Percentiles rank a stretch among this genome's conserved stretches.
Evolutionary conservation across 192 early-diverging fungal species (phyloP).

Genomic region (Backusella macrospora): DNA sequence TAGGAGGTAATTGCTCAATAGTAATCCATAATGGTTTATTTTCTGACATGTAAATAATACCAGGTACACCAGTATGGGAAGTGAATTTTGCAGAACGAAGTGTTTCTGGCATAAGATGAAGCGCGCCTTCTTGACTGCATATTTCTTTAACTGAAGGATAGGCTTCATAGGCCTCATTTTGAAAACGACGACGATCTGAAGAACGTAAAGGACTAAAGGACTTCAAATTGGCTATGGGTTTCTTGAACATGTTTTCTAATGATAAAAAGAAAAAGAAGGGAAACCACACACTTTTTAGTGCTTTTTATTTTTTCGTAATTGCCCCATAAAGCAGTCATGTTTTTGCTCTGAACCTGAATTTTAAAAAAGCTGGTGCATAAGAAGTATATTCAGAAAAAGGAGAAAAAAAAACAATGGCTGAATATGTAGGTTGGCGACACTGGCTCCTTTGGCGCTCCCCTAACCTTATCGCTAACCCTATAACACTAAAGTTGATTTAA

Average conservation of each 20-base stretch:
- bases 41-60: conserved; percentile 64
- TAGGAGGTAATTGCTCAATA: conserved; percentile 51
- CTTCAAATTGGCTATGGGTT: conserved; percentile 69
- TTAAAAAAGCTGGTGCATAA: neutral
- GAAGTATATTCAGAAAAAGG: neutral
- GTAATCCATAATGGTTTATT: conserved; percentile 71
- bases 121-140: conserved; percentile 36
- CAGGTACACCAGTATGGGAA: conserved; percentile 64
- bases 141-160: conserved; percentile 53
- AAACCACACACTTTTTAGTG: no score
- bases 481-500: no score
- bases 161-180: conserved; percentile 58
- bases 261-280: neutral
- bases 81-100: conserved; percentile 68
- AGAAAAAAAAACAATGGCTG: no score
- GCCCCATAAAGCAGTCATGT: no score
- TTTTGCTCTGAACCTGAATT: neutral
- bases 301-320: no score
- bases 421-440: no score
- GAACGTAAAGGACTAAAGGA: conserved; percentile 66
- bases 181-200: conserved; percentile 68
- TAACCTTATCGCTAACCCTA: no score
- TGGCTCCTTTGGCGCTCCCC: no score
- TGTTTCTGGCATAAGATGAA: conserved; percentile 53
- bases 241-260: conserved; percentile 68